Percentiles rank a stretch among this genome's conserved stretches.
Evolutionary conservation across 2,329 filamentous ascomycete species (phyloP).

Genomic region (Phyllosticta citribraziliensis): DNA sequence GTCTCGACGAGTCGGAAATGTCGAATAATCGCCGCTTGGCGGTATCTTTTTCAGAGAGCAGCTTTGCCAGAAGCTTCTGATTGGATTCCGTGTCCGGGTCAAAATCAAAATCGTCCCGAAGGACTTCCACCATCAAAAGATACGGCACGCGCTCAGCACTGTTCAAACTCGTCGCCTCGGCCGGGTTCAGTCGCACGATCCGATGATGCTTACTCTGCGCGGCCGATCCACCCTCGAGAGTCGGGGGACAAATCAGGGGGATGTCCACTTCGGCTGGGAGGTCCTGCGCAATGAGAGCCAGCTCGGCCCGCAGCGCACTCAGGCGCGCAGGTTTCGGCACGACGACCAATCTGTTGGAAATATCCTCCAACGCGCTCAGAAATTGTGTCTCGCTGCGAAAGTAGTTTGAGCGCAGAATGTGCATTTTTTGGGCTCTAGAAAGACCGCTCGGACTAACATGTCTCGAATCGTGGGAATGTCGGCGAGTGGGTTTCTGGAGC

Average conservation of each 20-base stretch:
- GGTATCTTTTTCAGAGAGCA: slow-evolving; percentile 57
- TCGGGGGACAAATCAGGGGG: slow-evolving; percentile 69
- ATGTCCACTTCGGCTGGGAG: slow-evolving; percentile 77
- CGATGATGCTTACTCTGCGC: slow-evolving; percentile 70
- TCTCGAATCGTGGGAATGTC: slow-evolving; percentile 46
- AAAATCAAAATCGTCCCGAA: slow-evolving; percentile 75
- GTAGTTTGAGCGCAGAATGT: slow-evolving; percentile 68
- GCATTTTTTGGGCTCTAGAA: slow-evolving; percentile 56
- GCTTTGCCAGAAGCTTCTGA: slow-evolving; percentile 51
- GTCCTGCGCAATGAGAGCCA: slow-evolving; percentile 72
- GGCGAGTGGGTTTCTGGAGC: slow-evolving; percentile 15
- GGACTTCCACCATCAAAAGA: slow-evolving; percentile 72
- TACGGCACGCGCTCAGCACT: slow-evolving; percentile 82
- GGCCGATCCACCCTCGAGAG: slow-evolving; percentile 61
- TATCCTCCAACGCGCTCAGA: slow-evolving; percentile 68
- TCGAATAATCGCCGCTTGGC: slow-evolving; percentile 42
- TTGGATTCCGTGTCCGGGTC: slow-evolving; percentile 67
- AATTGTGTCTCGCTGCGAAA: slow-evolving; percentile 76
- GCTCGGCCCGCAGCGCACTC: slow-evolving; percentile 69
- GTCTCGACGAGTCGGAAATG: slow-evolving; percentile 51
- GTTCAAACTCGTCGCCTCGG: slow-evolving; percentile 75
- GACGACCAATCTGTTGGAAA: slow-evolving; percentile 72
- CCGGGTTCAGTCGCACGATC: slow-evolving; percentile 73
- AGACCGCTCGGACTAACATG: slow-evolving; percentile 52
- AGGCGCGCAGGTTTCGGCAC: slow-evolving; percentile 74